Evolutionary conservation across 1,139 yeast genomes (phyloP), one percentile per base, ranked within the genome.

Genomic region (Suhomyces bribrorum): DNA sequence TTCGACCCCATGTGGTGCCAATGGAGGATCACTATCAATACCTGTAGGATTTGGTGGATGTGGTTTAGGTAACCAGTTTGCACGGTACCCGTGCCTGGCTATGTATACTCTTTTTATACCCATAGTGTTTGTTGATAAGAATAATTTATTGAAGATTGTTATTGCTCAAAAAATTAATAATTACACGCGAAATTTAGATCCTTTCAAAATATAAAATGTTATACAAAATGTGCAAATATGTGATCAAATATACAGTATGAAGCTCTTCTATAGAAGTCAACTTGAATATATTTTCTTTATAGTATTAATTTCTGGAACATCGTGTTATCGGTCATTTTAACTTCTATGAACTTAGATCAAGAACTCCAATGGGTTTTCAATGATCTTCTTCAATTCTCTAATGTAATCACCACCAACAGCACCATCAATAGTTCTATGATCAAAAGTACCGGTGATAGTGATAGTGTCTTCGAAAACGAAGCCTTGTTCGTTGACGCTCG

Each of bases 371-470:
- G 99, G 99, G 75, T 92, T 90, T 76, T 92, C 99, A 53, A 92
- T 68, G 54, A 88, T 83, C 59, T 78, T 78, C 81, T 92, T 92
- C 69, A 92, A 79, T 54, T 89, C 96, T 70, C 81, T 87, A 76
- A 92, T 87, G 79, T 81, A 94, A 59, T 92, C 97, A 64, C 95
- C 98, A 57, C 96, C 98, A 56, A 86, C 83, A 41, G 97, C 97
- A 59, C 99, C 99, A 62, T 92, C 99, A 49, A 90, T 83, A 45
- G 86, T 85, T 76, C 97, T 86, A 76, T 92, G 99, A 72, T 92
- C 99, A 61, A 92, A 92, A 41, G 97, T 87, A 69, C 96, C 97
- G 44, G 97, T 90, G 62, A 90, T 79, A 56, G 83, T 86, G 60
- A 92, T 85, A 60, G 86, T 86, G 59, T 87, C 95, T 57, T 89